Conservation (phyloP, 805 yeast species). For the Lipomyces japonicus region DNA sequence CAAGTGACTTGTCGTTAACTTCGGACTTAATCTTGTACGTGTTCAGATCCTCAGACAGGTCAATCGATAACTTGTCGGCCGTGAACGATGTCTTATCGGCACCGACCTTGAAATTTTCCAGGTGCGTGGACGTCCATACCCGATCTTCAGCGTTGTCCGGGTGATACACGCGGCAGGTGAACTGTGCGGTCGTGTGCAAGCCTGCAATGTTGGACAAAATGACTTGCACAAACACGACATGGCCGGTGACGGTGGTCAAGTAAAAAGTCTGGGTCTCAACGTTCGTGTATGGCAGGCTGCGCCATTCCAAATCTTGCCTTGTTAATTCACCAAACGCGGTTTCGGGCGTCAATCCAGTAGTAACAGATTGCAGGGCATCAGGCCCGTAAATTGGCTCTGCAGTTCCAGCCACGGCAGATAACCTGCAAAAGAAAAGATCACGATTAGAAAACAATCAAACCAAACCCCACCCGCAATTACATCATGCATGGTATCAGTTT, state of each 20-base stretch:
- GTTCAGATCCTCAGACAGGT: slow-evolving; percentile 51
- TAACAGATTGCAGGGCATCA: slow-evolving; percentile 84
- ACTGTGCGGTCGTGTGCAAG: slow-evolving; percentile 72
- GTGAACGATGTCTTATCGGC: slow-evolving; percentile 57
- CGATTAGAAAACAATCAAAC: not conserved
- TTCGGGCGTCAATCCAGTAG: slow-evolving; percentile 52
- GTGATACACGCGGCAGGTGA: slow-evolving; percentile 78
- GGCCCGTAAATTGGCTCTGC: slow-evolving; percentile 97
- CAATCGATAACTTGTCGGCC: slow-evolving; percentile 70
- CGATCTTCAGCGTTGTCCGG: slow-evolving; percentile 47
- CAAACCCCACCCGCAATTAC: not conserved
- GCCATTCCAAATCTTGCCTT: slow-evolving; percentile 71
- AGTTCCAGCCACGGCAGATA: slow-evolving; percentile 93
- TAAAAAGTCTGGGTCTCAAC: slow-evolving; percentile 96
- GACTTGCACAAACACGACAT: slow-evolving; percentile 74
- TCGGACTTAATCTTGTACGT: slow-evolving; percentile 53
- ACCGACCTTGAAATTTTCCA: slow-evolving; percentile 69
- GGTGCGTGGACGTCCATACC: slow-evolving; percentile 88
- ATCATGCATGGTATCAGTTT: not conserved
- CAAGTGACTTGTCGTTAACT: slow-evolving; percentile 64
- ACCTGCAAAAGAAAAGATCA: slow-evolving; percentile 38
- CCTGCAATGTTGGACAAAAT: slow-evolving; percentile 92
- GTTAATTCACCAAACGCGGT: slow-evolving; percentile 59
- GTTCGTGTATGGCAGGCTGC: slow-evolving; percentile 70
- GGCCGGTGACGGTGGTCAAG: slow-evolving; percentile 59